Evolutionary conservation across 352 stramenopile genomes (phyloP).

Genomic region (Phytopythium ostracodes): DNA sequence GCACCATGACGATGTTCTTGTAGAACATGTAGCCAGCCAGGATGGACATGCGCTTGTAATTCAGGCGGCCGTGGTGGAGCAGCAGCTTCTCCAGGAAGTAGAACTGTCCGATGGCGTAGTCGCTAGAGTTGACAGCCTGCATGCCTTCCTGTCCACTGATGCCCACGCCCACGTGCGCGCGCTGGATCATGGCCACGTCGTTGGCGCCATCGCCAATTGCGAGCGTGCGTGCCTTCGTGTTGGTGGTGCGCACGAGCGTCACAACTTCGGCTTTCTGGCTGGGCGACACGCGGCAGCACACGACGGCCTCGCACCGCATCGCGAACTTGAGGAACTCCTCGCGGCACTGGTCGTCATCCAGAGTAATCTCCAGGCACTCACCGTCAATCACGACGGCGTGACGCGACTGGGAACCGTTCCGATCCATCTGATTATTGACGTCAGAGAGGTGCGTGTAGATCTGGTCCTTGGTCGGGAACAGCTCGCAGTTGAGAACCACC

Average conservation of each 20-base stretch:
- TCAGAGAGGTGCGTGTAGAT: constrained; percentile 30
- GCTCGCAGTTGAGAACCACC: constrained; percentile 57
- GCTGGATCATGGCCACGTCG: constrained; percentile 94
- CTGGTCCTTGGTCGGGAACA: constrained; percentile 50
- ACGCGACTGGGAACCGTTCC: constrained; percentile 17
- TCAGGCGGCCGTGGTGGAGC: constrained; percentile 96
- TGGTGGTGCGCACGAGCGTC: constrained; percentile 45
- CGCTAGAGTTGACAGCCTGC: constrained; percentile 95
- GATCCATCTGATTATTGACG: constrained; percentile 25
- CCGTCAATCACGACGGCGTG: constrained; percentile 69
- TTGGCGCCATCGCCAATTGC: constrained; percentile 93
- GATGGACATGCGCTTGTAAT: constrained; percentile 95
- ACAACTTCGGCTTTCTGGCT: constrained; percentile 83
- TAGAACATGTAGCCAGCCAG: constrained; percentile 98
- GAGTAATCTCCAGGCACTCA: constrained; percentile 59
- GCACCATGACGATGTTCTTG: constrained; percentile 95
- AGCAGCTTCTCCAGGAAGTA: constrained; percentile 92
- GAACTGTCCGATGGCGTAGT: constrained; percentile 99
- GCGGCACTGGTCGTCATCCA: constrained; percentile 49
- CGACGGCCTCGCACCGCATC: constrained; percentile 67
- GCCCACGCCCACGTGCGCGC: constrained; percentile 87
- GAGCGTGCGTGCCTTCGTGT: constrained; percentile 66
- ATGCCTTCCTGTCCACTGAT: constrained; percentile 91
- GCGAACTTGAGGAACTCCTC: constrained; percentile 63
- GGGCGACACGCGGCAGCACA: constrained; percentile 80